Evolutionary conservation across 768 basidiomycete species (phyloP).

Genomic region (Lyophyllum shimeji): DNA sequence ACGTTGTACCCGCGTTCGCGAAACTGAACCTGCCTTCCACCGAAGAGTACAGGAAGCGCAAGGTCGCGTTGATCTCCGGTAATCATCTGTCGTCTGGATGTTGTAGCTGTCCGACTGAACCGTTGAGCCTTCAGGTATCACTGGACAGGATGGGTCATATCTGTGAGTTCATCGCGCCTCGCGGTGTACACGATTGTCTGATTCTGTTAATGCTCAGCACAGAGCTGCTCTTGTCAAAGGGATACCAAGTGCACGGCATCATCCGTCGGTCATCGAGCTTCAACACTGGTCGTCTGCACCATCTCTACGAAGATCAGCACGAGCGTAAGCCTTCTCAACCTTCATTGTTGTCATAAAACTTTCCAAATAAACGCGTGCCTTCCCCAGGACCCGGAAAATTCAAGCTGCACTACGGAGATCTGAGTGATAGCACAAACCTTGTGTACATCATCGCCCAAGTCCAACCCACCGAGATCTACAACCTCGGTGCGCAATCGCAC

Average conservation of each 20-base stretch:
- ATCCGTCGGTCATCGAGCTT: conserved; percentile 97
- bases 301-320: conserved; percentile 91
- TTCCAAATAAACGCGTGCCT: conserved; percentile 1
- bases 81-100: conserved; percentile 16
- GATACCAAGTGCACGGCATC: conserved; percentile 92
- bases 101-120: conserved; percentile 1
- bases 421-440: conserved; percentile 95
- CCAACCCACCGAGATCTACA: conserved; percentile 95
- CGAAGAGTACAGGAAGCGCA: conserved; percentile 85
- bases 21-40: conserved; percentile 64
- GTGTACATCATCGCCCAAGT: conserved; percentile 96
- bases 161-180: conserved; percentile 50
- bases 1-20: conserved; percentile 43
- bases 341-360: background rate
- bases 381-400: conserved; percentile 67
- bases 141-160: conserved; percentile 96
- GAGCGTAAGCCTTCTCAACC: conserved; percentile 53
- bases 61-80: conserved; percentile 94
- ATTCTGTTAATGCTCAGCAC: conserved; percentile 48
- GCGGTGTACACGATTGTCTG: conserved; percentile 3
- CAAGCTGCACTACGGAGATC: conserved; percentile 88
- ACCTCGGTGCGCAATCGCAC: conserved; percentile 96
- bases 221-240: conserved; percentile 81
- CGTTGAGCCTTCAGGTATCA: conserved; percentile 63
- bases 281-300: conserved; percentile 94